phyloP scores from a whole-genome alignment of 108 stramenopile genomes.

The Licmophora abbreviata region DNA sequence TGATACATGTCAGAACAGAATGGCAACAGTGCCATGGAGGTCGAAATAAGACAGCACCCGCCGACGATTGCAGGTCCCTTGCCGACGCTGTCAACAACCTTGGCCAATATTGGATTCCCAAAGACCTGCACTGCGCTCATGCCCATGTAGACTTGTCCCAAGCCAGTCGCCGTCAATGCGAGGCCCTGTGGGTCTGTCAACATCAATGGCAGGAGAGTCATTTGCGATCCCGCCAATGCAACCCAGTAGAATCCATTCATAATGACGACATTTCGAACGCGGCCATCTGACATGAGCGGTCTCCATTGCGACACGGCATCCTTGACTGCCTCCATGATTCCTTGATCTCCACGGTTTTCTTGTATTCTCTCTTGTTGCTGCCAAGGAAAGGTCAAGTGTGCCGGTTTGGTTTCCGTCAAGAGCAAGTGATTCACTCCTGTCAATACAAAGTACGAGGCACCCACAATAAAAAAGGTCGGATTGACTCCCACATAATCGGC shows the following conservation, averaged over 20 bases:
- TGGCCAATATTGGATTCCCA: constrained; percentile 62
- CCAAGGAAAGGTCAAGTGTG: constrained; percentile 33
- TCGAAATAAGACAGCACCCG: constrained; percentile 58
- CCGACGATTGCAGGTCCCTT: constrained; percentile 64
- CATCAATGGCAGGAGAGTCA: constrained; percentile 82
- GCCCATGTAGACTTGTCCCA: constrained; percentile 79
- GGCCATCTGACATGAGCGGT: constrained; percentile 35
- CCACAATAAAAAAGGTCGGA: constrained; percentile 65
- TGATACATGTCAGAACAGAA: constrained; percentile 22
- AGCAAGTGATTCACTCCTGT: constrained; percentile 52
- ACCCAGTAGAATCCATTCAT: constrained; percentile 86
- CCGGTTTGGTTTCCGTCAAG: constrained; percentile 49
- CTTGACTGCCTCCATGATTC: constrained; percentile 34
- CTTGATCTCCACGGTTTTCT: background rate
- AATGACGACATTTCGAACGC: constrained; percentile 58
- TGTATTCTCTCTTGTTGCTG: constrained; percentile 12
- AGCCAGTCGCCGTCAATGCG: constrained; percentile 54
- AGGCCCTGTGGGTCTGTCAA: constrained; percentile 54
- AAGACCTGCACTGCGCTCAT: constrained; percentile 76
- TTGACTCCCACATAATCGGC: constrained; percentile 64
- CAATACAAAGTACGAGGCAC: constrained; percentile 46
- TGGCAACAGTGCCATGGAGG: constrained; percentile 54
- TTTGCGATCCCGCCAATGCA: constrained; percentile 68
- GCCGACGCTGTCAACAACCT: constrained; percentile 54
- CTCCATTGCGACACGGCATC: constrained; percentile 67